Conservation (phyloP, 225 moss, liverwort and hornwort genomes). For the Antitrichia curtipendula region DNA sequence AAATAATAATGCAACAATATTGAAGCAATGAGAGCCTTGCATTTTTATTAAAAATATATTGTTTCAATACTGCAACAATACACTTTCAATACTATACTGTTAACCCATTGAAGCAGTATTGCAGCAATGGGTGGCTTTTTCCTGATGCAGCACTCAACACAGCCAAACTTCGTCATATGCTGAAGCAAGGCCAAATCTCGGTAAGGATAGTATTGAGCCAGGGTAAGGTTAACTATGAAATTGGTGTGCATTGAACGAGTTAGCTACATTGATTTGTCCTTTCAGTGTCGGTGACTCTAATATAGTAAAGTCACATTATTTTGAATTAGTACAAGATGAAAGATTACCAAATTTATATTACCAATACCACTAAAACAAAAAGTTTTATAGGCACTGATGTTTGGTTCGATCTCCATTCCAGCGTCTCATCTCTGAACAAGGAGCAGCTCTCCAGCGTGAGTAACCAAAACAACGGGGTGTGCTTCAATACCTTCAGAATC, state of each 20-base stretch:
- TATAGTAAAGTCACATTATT: not conserved
- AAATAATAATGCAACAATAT: too few relatives aligned
- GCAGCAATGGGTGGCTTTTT: too few relatives aligned
- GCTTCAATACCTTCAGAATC: not conserved
- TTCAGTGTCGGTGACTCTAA: not conserved
- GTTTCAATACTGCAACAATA: too few relatives aligned
- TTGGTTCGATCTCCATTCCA: not conserved
- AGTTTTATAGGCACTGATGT: too few relatives aligned
- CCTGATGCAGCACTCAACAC: not conserved
- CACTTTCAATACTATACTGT: too few relatives aligned
- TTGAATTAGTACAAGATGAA: not conserved
- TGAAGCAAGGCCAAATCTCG: not conserved
- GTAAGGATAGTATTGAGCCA: accelerated
- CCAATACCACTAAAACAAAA: too few relatives aligned
- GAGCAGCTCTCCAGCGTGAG: constrained; percentile 1
- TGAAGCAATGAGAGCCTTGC: too few relatives aligned
- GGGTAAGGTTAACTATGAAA: not conserved
- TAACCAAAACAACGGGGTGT: constrained; percentile 28
- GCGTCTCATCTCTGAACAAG: not conserved
- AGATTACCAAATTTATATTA: too few relatives aligned
- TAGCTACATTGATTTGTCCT: not conserved
- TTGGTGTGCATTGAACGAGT: not conserved
- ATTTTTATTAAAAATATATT: too few relatives aligned
- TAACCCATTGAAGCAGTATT: too few relatives aligned
- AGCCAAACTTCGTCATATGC: not conserved